Evolutionary conservation across 2,329 filamentous ascomycete species (phyloP).

Genomic region (Aureobasidium sp.): DNA sequence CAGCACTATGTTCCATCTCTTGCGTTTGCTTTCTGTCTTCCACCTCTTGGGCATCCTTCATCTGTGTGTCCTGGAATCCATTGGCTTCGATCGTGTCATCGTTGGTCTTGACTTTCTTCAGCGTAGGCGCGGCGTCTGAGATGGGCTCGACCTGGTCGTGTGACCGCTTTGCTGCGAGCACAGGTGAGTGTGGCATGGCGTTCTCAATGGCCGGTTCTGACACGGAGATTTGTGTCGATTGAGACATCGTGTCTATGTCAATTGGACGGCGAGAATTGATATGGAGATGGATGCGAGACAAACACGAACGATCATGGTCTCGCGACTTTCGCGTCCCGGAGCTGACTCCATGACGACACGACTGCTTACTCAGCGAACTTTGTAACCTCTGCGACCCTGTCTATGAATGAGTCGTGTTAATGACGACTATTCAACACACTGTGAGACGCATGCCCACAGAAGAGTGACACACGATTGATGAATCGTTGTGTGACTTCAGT

Average conservation of each 20-base stretch:
- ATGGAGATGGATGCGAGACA: not conserved
- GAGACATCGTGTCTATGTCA: not conserved
- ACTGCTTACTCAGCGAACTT: not conserved
- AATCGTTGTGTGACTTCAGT: too few relatives aligned
- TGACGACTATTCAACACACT: too few relatives aligned
- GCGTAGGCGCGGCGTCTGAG: not conserved
- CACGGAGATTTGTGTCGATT: not conserved
- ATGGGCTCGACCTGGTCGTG: not conserved
- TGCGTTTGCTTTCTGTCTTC: not conserved
- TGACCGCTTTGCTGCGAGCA: not conserved
- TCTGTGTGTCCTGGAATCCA: not conserved
- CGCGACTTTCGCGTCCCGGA: not conserved
- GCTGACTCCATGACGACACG: not conserved
- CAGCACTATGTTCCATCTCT: not conserved
- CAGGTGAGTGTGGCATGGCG: not conserved
- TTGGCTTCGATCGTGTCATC: not conserved
- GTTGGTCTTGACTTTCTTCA: conserved; percentile 7
- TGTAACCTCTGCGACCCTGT: too few relatives aligned
- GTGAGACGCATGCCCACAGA: too few relatives aligned
- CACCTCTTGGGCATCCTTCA: not conserved
- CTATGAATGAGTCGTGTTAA: too few relatives aligned
- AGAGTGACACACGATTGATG: too few relatives aligned
- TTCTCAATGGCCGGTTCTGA: not conserved
- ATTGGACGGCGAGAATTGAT: not conserved
- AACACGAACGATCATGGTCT: not conserved